Conservation (phyloP, 2,329 filamentous ascomycete species). For the Neoascochyta sp. region DNA sequence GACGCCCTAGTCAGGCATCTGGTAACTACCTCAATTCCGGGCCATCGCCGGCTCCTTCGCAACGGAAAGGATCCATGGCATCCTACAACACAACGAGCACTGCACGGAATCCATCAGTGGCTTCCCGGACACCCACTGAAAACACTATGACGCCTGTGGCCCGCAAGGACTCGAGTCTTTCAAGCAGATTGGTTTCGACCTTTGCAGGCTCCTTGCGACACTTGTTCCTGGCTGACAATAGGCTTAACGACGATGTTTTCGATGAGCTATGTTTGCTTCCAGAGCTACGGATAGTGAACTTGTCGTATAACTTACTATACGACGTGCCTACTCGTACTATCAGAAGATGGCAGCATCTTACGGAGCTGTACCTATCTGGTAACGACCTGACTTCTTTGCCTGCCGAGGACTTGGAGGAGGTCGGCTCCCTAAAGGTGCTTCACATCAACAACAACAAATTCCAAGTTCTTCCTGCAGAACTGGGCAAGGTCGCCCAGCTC, state of each 20-base stretch:
- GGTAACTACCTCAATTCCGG: constrained; percentile 72
- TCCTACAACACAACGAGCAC: constrained; percentile 60
- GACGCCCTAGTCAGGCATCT: constrained; percentile 82
- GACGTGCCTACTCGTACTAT: constrained; percentile 88
- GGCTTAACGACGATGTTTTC: constrained; percentile 90
- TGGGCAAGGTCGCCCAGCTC: constrained; percentile 89
- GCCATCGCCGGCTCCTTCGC: constrained; percentile 61
- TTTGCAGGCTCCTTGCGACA: constrained; percentile 84
- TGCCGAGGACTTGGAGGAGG: constrained; percentile 89
- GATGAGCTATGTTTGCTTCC: constrained; percentile 79
- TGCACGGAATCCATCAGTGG: constrained; percentile 72
- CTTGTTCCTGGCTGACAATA: constrained; percentile 87
- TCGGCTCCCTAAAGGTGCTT: constrained; percentile 78
- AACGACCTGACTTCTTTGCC: constrained; percentile 90
- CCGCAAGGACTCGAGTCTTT: constrained; percentile 87
- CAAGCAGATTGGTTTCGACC: constrained; percentile 73
- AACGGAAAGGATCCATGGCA: constrained; percentile 78
- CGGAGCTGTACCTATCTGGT: constrained; percentile 90
- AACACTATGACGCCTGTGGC: constrained; percentile 56
- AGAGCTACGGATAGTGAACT: constrained; percentile 82
- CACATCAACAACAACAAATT: constrained; percentile 99
- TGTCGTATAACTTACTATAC: constrained; percentile 91
- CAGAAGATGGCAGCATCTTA: constrained; percentile 82
- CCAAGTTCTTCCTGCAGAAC: constrained; percentile 89
- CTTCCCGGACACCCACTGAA: constrained; percentile 63